Conservation (phyloP, 306 rosid genomes). For the Delonix regia region DNA sequence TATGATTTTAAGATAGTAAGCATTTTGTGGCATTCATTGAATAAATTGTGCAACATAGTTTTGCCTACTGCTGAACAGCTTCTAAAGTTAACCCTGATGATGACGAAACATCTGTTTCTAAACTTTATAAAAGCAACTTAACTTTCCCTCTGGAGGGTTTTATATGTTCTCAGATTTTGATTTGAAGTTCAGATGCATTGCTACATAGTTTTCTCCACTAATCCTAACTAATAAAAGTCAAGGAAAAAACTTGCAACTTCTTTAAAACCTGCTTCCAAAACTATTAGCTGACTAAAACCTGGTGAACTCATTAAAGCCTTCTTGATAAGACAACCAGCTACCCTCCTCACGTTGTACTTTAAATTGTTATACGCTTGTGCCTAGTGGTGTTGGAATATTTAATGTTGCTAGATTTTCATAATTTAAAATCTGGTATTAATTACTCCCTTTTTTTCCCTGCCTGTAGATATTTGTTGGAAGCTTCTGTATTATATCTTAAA, state of each 20-base stretch:
- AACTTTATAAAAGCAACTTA: background rate
- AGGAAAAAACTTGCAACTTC: constrained; percentile 3
- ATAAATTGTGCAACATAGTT: background rate
- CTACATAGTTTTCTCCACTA: background rate
- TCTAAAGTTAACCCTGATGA: background rate
- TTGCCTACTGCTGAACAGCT: background rate
- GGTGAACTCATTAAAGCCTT: background rate
- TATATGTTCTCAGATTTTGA: background rate
- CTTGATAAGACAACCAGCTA: background rate
- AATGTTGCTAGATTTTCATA: constrained; percentile 23
- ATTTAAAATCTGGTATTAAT: background rate
- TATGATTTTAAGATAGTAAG: background rate
- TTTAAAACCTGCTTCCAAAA: background rate
- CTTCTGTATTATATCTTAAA: constrained; percentile 22
- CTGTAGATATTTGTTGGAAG: constrained; percentile 41
- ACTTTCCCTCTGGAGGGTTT: background rate
- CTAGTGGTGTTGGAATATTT: background rate
- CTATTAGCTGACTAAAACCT: background rate
- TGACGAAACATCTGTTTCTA: constrained; percentile 7
- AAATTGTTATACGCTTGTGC: background rate
- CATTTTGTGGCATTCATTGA: background rate
- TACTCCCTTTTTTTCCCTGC: constrained; percentile 16
- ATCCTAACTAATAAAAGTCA: background rate
- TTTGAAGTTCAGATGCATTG: background rate
- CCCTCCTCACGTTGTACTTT: background rate